Percentiles rank a stretch among this genome's conserved stretches.
Evolutionary conservation across 352 stramenopile genomes (phyloP).

Genomic region (Blastocystis sp.): DNA sequence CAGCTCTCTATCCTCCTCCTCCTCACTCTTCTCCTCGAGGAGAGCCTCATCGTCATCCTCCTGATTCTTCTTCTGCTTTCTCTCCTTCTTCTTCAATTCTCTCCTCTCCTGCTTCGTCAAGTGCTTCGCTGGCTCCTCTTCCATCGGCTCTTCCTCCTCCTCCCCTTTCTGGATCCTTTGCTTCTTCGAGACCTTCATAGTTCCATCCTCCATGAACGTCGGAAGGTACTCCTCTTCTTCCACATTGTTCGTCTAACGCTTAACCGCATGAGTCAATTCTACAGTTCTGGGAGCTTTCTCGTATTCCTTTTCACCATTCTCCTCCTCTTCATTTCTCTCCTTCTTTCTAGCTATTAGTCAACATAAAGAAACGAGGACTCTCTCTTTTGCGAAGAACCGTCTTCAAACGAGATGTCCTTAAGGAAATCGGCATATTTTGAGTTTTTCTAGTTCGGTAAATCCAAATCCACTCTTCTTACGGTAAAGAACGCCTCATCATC

Average conservation of each 20-base stretch:
- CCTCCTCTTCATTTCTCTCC: neutral
- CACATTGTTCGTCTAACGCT: neutral
- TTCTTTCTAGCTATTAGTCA: neutral
- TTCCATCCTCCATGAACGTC: slow-evolving; percentile 49
- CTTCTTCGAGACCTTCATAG: slow-evolving; percentile 16
- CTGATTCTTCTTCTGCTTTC: neutral
- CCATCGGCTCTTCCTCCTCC: neutral
- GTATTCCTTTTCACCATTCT: slow-evolving; percentile 34
- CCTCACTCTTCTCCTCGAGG: neutral
- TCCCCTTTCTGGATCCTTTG: slow-evolving; percentile 17
- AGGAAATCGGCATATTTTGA: slow-evolving; percentile 60
- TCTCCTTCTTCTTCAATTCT: slow-evolving; percentile 1
- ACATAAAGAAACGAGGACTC: neutral
- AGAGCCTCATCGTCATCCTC: neutral
- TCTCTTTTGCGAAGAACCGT: neutral
- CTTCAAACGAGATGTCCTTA: slow-evolving; percentile 16
- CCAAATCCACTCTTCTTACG: neutral
- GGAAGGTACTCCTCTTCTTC: slow-evolving; percentile 50
- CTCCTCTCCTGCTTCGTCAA: slow-evolving; percentile 23
- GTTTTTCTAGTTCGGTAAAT: slow-evolving; percentile 33
- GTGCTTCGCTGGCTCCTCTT: neutral
- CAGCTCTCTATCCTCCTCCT: slow-evolving; percentile 19
- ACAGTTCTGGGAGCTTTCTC: slow-evolving; percentile 43
- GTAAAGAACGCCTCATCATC: slow-evolving; percentile 53
- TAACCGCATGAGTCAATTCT: neutral